These are phyloP conservation scores for Phoma sp. DNA, from an alignment of 2,329 filamentous ascomycete genomes.

Conservation along the genomic window DNA sequence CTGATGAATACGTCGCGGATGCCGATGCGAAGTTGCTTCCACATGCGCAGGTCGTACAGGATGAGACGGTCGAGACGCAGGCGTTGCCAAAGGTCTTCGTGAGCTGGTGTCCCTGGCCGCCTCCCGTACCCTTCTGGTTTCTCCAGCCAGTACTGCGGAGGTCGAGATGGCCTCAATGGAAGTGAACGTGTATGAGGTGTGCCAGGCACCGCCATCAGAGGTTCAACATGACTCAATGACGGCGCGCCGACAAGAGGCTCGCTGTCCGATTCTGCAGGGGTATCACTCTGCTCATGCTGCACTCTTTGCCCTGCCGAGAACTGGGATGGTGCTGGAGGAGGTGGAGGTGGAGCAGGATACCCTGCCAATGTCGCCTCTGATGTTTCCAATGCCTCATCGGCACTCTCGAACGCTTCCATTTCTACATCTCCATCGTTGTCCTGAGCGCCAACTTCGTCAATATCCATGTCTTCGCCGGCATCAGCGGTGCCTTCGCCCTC, in stretches of 20 bases:
- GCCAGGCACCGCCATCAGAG: conserved; percentile 77
- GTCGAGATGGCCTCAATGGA: conserved; percentile 63
- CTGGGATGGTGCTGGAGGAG: conserved; percentile 41
- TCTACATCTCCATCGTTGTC: conserved; percentile 59
- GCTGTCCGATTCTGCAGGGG: conserved; percentile 76
- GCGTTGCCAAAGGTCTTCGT: conserved; percentile 88
- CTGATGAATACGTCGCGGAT: conserved; percentile 94
- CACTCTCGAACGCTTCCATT: conserved; percentile 54
- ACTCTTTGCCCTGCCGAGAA: conserved; percentile 6
- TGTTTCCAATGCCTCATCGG: conserved; percentile 74
- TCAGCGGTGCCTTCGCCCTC: conserved; percentile 54
- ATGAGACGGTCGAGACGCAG: conserved; percentile 94
- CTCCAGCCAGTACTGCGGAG: conserved; percentile 85
- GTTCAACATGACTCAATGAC: conserved; percentile 68
- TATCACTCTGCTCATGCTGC: conserved; percentile 65
- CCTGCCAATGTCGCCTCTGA: conserved; percentile 80
- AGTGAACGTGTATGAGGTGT: conserved; percentile 67
- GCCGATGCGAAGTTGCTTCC: conserved; percentile 93
- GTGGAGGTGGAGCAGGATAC: conserved; percentile 71
- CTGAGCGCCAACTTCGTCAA: conserved; percentile 54
- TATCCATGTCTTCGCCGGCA: conserved; percentile 57
- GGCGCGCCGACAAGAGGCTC: conserved; percentile 67
- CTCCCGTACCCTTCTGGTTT: conserved; percentile 75
- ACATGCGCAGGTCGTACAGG: conserved; percentile 91
- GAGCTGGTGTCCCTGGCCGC: conserved; percentile 68